Evolutionary conservation across 345 rosid species (phyloP).

Genomic region (Sonneratia caseolaris): DNA sequence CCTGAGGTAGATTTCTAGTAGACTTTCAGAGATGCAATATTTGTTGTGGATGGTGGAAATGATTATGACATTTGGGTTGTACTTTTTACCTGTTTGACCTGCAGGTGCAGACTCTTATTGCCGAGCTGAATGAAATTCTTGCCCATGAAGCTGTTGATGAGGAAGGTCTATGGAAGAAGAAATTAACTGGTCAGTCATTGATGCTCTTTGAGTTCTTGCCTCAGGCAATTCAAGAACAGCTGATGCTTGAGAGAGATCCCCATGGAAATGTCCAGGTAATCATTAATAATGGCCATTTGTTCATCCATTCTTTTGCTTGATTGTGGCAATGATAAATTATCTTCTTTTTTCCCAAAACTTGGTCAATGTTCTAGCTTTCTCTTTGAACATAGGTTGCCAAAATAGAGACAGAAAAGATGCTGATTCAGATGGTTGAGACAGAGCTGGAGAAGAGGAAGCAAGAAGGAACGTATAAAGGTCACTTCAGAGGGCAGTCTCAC

Average conservation of each 20-base stretch:
- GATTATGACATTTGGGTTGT: not conserved
- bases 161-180: slow-evolving; percentile 72
- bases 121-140: slow-evolving; percentile 42
- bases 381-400: slow-evolving; percentile 61
- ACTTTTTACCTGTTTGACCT: not conserved
- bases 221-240: slow-evolving; percentile 76
- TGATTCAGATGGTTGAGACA: slow-evolving; percentile 95
- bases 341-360: not conserved
- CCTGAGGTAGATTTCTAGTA: slow-evolving; percentile 32
- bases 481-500: slow-evolving; percentile 87
- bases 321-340: not conserved
- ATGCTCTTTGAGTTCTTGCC: slow-evolving; percentile 85
- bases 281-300: slow-evolving; percentile 7
- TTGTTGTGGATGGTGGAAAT: not conserved
- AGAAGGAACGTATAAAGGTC: slow-evolving; percentile 50
- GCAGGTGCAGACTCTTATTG: slow-evolving; percentile 43
- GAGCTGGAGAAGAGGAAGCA: slow-evolving; percentile 81
- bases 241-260: slow-evolving; percentile 98
- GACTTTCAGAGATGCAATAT: not conserved
- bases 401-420: slow-evolving; percentile 98
- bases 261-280: slow-evolving; percentile 98
- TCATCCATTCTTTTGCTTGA: not conserved
- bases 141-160: slow-evolving; percentile 54
- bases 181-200: slow-evolving; percentile 48
- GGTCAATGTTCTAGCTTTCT: not conserved